Evolutionary conservation across 441 rosid species (phyloP), one percentile per base, ranked within the genome.

Genomic region (Pelargonium myrrhifolium): DNA sequence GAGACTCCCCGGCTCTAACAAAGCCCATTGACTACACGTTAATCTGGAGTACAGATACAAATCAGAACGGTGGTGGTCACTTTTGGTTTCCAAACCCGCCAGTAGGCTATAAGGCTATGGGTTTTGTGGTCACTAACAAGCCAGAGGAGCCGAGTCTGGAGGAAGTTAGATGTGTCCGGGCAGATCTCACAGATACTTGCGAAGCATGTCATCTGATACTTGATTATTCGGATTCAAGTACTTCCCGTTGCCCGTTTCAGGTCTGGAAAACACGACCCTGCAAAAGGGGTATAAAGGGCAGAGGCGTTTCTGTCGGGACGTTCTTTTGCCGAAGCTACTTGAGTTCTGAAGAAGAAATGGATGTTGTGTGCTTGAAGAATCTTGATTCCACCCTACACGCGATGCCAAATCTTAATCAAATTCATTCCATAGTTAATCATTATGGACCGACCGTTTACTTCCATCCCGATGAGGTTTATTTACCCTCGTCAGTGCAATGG

Each of bases 11-110:
- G 0, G 75, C 90, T 7, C 69, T 90, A 63, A 74, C 59, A 51
- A 76, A 79, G 79, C 93, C 93, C 9, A 68, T 79, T 45, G 71
- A 75, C 73, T 87, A 82, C 74, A 64, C 86, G 17, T 69, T 77
- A 61, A 60, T 85, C 45, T 82, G 86, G 89, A 74, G 74, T 68
- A 47, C 75, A 10, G 84, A 82, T 56, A 72, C 83, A 18, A 71
- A 76, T 35, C 64, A 74, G 14, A 63, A 82, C 62, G 78, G 79
- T 6, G 17, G 78, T 58, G 80, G 79, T 18, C 85, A 79, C 71
- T 84, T 87, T 68, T 87, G 93, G 93, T 74, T 74, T 51, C 90
- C 93, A 7, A 87, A 80, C 69, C 84, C 93, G 14, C 90, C 90
- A 0, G 43, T 60, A 39, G 93, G 93, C 64, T 85, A 87, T 66